Evolutionary conservation across 495 filamentous ascomycete genomes (phyloP), one percentile per base, ranked within the genome.

Genomic region (Talaromyces stipitatus): DNA sequence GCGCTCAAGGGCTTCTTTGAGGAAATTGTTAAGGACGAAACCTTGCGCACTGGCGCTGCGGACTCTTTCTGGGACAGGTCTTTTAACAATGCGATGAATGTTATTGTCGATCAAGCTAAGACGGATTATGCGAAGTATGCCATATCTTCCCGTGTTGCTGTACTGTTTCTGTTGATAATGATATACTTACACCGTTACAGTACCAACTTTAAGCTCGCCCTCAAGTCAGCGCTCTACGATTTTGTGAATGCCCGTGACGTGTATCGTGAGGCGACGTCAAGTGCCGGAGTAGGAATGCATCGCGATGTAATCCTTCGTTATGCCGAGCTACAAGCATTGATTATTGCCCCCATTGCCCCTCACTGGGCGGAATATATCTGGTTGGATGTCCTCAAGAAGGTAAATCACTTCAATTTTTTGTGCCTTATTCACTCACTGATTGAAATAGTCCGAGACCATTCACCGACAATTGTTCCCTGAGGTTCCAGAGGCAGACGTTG

Each of bases 321-420:
- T 70, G 83, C 94, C 57, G 84, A 91, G 67, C 80, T 94, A n/a
- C 92, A 97, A 71, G 85, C 89, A 52, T 78, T 94, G 36, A 74
- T 94, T 60, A 73, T 96, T 52, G 80, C 85, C 8, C 84, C 87
- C 28, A 85, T 94, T 60, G 87, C 92, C 9, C 94, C 94, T 52
- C 94, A 98, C 74, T 98, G 91, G 88, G 78, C 90, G 52, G 94
- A 97, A 63, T 89, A 95, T 67, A 82, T 98, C 64, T 97, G 90
- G 89, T 82, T 85, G 33, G 91, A 97, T 70, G 79, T 97, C 10
- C 84, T 98, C 57, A 79, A 84, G 58, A 87, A 95, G 72, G 79
- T 82, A 54, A 65, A 68, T 57, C 27, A 18, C 16, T 46, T 9
- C 22, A n/a, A 47, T 28, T 54, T 56, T 4, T 22, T 56, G 11